Conservation (phyloP, 1,284 basidiomycete species). For the Papiliotrema laurentii region DNA sequence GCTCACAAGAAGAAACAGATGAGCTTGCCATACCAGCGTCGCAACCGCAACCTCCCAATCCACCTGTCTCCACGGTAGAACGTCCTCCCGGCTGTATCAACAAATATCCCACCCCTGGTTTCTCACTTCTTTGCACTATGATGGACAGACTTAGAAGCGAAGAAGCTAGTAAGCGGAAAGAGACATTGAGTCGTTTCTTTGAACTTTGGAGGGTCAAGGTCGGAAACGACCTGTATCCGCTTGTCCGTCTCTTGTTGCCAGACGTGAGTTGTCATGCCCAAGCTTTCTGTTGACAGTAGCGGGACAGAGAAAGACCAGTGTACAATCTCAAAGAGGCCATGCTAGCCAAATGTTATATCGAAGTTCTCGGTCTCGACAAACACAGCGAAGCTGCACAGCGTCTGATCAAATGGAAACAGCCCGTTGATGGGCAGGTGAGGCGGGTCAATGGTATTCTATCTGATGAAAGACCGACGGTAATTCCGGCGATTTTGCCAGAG, state of each 20-base stretch:
- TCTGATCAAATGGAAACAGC: slow-evolving; percentile 85
- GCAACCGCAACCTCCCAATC: slow-evolving; percentile 18
- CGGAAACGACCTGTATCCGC: slow-evolving; percentile 51
- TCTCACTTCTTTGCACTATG: slow-evolving; percentile 41
- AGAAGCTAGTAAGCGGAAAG: slow-evolving; percentile 35
- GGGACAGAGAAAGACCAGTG: slow-evolving; percentile 81
- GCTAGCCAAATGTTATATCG: slow-evolving; percentile 82
- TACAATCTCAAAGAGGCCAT: slow-evolving; percentile 90
- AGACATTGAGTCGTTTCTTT: slow-evolving; percentile 38
- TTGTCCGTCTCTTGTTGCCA: slow-evolving; percentile 51
- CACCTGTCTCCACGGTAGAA: slow-evolving; percentile 32
- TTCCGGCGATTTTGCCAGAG: slow-evolving; percentile 77
- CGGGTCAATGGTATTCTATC: not conserved
- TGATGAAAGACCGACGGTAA: slow-evolving; percentile 10
- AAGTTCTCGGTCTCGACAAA: slow-evolving; percentile 72
- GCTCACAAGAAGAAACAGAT: not conserved
- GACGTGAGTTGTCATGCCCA: slow-evolving; percentile 40
- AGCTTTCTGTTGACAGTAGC: slow-evolving; percentile 51
- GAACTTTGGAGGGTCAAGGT: slow-evolving; percentile 48
- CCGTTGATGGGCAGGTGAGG: slow-evolving; percentile 47
- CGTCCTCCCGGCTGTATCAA: slow-evolving; percentile 46
- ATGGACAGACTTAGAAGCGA: slow-evolving; percentile 45
- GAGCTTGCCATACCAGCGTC: slow-evolving; percentile 3
- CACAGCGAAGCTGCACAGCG: slow-evolving; percentile 73
- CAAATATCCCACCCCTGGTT: slow-evolving; percentile 41